Conservation (phyloP, 495 filamentous ascomycete genomes). For the Penicillium bovifimosum region DNA sequence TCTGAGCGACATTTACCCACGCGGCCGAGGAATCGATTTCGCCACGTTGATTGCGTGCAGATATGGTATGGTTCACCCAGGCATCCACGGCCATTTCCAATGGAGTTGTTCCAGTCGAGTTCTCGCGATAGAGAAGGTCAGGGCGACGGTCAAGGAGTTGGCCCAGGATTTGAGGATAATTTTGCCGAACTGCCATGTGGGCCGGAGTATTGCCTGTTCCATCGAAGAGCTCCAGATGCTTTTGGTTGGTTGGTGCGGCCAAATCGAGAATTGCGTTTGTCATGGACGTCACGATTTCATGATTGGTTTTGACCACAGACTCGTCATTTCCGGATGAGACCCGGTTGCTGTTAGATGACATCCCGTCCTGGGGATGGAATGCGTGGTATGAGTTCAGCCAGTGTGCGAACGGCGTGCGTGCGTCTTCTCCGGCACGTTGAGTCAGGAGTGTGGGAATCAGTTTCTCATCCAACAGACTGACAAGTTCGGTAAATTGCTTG, state of each 20-base stretch:
- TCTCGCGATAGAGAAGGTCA: constrained; percentile 58
- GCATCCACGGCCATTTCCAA: constrained; percentile 56
- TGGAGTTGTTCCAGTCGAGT: constrained; percentile 63
- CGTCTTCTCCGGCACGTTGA: constrained; percentile 40
- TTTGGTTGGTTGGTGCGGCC: constrained; percentile 38
- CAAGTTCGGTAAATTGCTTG: constrained; percentile 34
- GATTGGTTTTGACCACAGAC: neutral
- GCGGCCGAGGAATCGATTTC: too few species aligned
- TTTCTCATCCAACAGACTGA: constrained; percentile 49
- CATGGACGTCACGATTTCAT: neutral
- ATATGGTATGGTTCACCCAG: constrained; percentile 35
- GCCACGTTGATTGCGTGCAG: neutral
- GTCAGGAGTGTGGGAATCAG: constrained; percentile 40
- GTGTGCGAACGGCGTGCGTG: constrained; percentile 45
- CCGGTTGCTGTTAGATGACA: too few species aligned
- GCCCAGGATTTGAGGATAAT: constrained; percentile 31
- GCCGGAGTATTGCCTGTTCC: constrained; percentile 62
- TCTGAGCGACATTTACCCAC: too few species aligned
- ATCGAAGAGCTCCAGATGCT: constrained; percentile 57
- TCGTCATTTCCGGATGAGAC: too few species aligned
- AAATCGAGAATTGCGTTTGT: constrained; percentile 43
- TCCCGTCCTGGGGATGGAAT: neutral
- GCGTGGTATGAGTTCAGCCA: constrained; percentile 23
- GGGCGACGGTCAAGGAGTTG: constrained; percentile 51
- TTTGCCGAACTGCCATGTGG: constrained; percentile 48